Evolutionary conservation across 2,329 filamentous ascomycete species (phyloP), one percentile per base, ranked within the genome.

Genomic region (Parafenestella ontariensis): DNA sequence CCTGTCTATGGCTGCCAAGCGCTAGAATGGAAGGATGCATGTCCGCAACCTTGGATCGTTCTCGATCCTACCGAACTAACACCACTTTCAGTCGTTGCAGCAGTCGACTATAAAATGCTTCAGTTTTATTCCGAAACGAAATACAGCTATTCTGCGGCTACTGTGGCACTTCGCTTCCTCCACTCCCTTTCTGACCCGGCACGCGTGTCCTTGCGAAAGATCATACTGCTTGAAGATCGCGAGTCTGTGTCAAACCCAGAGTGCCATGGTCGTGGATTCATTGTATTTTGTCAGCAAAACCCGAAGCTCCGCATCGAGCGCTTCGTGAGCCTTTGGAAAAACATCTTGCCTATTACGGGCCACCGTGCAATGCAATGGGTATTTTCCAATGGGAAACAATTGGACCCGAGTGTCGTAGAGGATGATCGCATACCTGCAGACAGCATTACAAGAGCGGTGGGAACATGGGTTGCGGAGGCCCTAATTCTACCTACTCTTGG

Each of bases 261-360:
- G 11, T 46, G 41, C 11, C 55, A 61, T 36, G 55, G 13, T n/a
- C 42, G 36, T 21, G 58, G 52, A 3, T 33, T 61, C 2, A 53
- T 61, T 10, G 18, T 43, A 10, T 58, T 49, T 28, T 51, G 48
- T 26, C 21, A 26, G 28, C 40, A 49, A 10, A 61, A 61, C 15
- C 28, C 26, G 15, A n/a, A 21, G 1, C 46, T 61, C 3, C 48
- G 39, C 7, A 23, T 58, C 1, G 40, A 51, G 23, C 43, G 51
- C 7, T 21, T 17, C 5, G 51, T 51, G 4, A 47, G 41, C 10
- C 34, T 54, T 6, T 53, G 44, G 49, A 47, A 40, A 10, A 26
- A 21, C n/a, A 6, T 26, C 5, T 40, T 23, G 3, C 37, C 37
- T 2, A 7, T 24, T 40, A 3, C 23, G 34, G 13, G 4, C 11